phyloP scores from a whole-genome alignment of 1,139 yeast species.

The Ogataea hybrid region DNA sequence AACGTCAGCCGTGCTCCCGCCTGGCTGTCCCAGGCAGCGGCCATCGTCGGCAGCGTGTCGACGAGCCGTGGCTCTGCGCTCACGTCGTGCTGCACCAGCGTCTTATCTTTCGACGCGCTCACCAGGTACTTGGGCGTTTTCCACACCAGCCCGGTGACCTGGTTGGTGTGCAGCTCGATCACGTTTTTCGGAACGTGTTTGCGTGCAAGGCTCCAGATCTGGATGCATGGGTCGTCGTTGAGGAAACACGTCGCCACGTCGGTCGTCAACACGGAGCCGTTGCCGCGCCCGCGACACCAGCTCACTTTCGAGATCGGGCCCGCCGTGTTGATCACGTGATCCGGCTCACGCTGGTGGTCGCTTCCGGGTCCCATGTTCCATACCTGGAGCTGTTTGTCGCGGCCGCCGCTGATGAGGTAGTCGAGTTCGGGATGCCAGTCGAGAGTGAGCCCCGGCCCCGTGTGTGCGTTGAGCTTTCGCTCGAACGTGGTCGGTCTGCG shows the following conservation, averaged over 20 bases:
- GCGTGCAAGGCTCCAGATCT: constrained; percentile 71
- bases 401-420: constrained; percentile 86
- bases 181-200: constrained; percentile 74
- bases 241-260: constrained; percentile 77
- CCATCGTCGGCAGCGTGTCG: constrained; percentile 50
- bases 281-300: constrained; percentile 53
- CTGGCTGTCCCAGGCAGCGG: constrained; percentile 54
- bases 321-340: constrained; percentile 70
- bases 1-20: constrained; percentile 48
- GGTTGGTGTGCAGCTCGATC: constrained; percentile 49
- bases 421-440: constrained; percentile 88
- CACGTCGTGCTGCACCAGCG: constrained; percentile 55
- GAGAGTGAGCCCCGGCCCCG: constrained; percentile 85
- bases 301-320: constrained; percentile 73
- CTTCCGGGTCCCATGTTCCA: constrained; percentile 58
- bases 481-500: constrained; percentile 61
- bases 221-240: constrained; percentile 72
- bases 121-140: constrained; percentile 49
- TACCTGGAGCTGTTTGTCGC: constrained; percentile 80
- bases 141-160: constrained; percentile 50
- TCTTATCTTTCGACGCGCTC: constrained; percentile 53
- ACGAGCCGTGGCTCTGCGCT: constrained; percentile 48
- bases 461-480: constrained; percentile 79
- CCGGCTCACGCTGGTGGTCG: constrained; percentile 53
- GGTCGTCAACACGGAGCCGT: constrained; percentile 41